Conservation (phyloP, 2,329 filamentous ascomycete species). For the Aureobasidium lini region DNA sequence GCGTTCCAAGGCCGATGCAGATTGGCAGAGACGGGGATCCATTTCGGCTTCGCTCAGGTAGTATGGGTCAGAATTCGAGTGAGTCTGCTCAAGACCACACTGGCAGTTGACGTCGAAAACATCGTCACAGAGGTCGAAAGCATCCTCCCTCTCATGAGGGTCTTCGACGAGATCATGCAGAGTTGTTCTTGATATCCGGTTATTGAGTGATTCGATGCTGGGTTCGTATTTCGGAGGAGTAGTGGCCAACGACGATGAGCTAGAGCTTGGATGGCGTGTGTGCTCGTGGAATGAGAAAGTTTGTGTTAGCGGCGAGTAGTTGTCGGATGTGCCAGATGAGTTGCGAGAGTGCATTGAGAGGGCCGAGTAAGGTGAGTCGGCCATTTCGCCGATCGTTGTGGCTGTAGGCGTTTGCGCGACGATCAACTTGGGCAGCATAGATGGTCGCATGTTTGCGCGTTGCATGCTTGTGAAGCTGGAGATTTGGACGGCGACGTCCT, state of each 20-base stretch:
- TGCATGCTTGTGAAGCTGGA: neutral
- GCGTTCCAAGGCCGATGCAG: conserved; percentile 6
- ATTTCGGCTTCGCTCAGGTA: conserved; percentile 5
- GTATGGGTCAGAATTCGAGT: neutral
- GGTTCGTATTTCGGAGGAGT: conserved; percentile 44
- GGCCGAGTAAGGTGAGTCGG: conserved; percentile 20
- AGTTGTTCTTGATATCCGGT: conserved; percentile 52
- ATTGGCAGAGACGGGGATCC: conserved; percentile 12
- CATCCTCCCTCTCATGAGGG: conserved; percentile 61
- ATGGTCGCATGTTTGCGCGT: conserved; percentile 28
- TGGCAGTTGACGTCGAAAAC: conserved; percentile 4
- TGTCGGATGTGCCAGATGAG: conserved; percentile 47
- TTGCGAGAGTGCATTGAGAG: conserved; percentile 28
- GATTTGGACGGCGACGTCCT: conserved; percentile 9
- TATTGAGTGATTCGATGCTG: conserved; percentile 47
- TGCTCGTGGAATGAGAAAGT: conserved; percentile 60
- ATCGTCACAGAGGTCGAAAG: conserved; percentile 27
- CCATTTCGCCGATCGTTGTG: conserved; percentile 17
- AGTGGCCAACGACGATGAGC: conserved; percentile 65
- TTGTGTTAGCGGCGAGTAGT: conserved; percentile 62
- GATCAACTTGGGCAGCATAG: conserved; percentile 32
- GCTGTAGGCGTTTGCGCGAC: conserved; percentile 28
- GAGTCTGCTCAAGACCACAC: neutral
- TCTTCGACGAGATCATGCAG: conserved; percentile 84
- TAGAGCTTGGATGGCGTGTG: conserved; percentile 62